Base-by-base conservation (phyloP, 177 flowering plant genomes). In the Vitis hybrid region DNA sequence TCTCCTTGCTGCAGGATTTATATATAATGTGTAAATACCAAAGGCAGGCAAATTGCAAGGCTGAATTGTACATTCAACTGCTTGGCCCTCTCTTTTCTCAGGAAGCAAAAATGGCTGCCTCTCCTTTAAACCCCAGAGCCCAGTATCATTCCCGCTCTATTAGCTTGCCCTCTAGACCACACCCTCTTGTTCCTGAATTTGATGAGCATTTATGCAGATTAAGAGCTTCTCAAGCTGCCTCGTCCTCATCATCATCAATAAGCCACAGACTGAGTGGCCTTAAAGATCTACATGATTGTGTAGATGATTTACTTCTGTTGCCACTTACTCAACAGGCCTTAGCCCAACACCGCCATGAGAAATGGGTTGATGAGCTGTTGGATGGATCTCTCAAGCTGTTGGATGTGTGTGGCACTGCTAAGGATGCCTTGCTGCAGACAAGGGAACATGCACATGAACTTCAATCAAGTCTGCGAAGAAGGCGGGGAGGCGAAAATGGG, bases 161-260 rank as follows among this genome's bases (percentile, higher is more conserved):
- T 28, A 83, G 84, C 63, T 68, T 81, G 60, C 84, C 84, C 2
- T 73, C 81, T 1, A 71, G 65, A 62, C 61, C 78, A 52, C 81
- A 77, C 59, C 81, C 80, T 4, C 60, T 72, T 13, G 49, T 61
- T 19, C 55, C 65, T 6, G 61, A 60, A 53, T 20, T 77, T 9
- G 75, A 72, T 31, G 68, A 69, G 57, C 75, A 68, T 67, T 68
- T 82, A 62, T 38, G 62, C 49, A 66, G 64, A 66, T 20, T 69
- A 65, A 59, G 62, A 18, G 22, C 14, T 38, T 5, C 9, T 38
- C 47, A 38, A 8, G 47, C 47, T 38, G 2, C 47, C 9, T 38
- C 47, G 9, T 38, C 47, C 7, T 38, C 47, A 8, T 38, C 47
- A 8, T 38, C 47, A 38, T 38, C 47, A 38, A 57, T 63, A 28